phyloP scores from a whole-genome alignment of 2,329 filamentous ascomycete species.

The Tolypocladium paradoxum region DNA sequence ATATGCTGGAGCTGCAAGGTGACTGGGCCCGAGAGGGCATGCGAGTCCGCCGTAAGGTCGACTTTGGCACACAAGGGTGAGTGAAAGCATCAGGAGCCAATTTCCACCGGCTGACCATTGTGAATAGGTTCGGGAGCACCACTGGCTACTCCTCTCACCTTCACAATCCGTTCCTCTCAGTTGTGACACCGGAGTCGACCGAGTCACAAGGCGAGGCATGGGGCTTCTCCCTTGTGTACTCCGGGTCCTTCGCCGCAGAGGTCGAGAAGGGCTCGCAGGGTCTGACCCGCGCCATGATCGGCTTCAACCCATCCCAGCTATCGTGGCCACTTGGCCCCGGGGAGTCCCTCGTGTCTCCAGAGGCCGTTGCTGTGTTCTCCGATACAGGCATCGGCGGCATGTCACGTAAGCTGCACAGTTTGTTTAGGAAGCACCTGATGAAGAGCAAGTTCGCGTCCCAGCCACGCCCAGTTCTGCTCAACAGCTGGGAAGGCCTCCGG shows the following conservation, averaged over 20 bases:
- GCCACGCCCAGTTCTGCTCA: slow-evolving; percentile 45
- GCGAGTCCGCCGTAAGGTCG: slow-evolving; percentile 41
- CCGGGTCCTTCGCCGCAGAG: slow-evolving; percentile 50
- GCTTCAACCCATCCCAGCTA: slow-evolving; percentile 49
- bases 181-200: slow-evolving; percentile 45
- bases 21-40: slow-evolving; percentile 53
- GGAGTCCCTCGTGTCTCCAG: slow-evolving; percentile 47
- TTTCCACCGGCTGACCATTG: not conserved
- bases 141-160: slow-evolving; percentile 53
- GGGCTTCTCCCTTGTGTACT: slow-evolving; percentile 55
- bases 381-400: slow-evolving; percentile 47
- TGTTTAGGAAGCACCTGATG: slow-evolving; percentile 52
- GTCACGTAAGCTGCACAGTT: slow-evolving; percentile 49
- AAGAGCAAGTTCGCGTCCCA: slow-evolving; percentile 41
- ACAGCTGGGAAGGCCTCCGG: slow-evolving; percentile 55
- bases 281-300: slow-evolving; percentile 47
- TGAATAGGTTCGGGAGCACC: slow-evolving; percentile 44
- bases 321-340: slow-evolving; percentile 46
- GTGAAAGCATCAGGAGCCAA: slow-evolving; percentile 4
- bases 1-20: slow-evolving; percentile 51
- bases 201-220: slow-evolving; percentile 51
- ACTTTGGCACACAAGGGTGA: slow-evolving; percentile 45
- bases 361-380: slow-evolving; percentile 53
- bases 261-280: slow-evolving; percentile 53
- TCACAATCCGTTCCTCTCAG: slow-evolving; percentile 53